A percentile compares a stretch with the other conserved stretches of the same genome.
Evolutionary conservation across 2,329 filamentous ascomycete species (phyloP).

Genomic region (Penicillium sp.): DNA sequence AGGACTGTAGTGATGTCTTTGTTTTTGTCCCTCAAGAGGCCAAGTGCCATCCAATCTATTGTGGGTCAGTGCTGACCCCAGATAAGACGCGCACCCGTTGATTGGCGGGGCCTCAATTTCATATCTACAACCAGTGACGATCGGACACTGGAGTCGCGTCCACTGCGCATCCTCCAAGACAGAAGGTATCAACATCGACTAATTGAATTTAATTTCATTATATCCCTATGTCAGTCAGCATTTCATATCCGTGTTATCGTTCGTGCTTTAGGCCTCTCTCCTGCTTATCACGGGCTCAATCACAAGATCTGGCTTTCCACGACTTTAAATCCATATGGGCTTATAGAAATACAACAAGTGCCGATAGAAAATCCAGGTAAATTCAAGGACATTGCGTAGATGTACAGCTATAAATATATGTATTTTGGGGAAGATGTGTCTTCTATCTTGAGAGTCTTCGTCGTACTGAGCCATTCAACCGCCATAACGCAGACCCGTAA

Average conservation of each 20-base stretch:
- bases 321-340: neutral
- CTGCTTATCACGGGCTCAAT: conserved; percentile 16
- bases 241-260: conserved; percentile 20
- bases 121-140: conserved; percentile 36
- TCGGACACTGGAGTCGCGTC: neutral
- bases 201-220: conserved; percentile 17
- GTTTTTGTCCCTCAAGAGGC: neutral
- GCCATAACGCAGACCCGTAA: conserved; percentile 19
- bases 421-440: too few relatives aligned
- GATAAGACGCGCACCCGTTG: conserved; percentile 26
- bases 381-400: too few relatives aligned
- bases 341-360: too few relatives aligned
- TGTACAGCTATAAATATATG: too few relatives aligned
- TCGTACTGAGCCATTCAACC: neutral
- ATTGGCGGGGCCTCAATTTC: conserved; percentile 30
- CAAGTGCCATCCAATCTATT: neutral
- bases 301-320: neutral
- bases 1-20: neutral
- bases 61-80: conserved; percentile 2
- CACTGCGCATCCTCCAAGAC: neutral
- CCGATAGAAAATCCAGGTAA: too few relatives aligned
- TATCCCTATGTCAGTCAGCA: conserved; percentile 21
- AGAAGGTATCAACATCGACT: neutral
- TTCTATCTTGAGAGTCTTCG: neutral
- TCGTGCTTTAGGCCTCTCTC: neutral